A percentile compares a stretch with the other conserved stretches of the same genome.
Conservation (phyloP, 495 filamentous ascomycete species). For the Friedmanniomyces simplex region DNA sequence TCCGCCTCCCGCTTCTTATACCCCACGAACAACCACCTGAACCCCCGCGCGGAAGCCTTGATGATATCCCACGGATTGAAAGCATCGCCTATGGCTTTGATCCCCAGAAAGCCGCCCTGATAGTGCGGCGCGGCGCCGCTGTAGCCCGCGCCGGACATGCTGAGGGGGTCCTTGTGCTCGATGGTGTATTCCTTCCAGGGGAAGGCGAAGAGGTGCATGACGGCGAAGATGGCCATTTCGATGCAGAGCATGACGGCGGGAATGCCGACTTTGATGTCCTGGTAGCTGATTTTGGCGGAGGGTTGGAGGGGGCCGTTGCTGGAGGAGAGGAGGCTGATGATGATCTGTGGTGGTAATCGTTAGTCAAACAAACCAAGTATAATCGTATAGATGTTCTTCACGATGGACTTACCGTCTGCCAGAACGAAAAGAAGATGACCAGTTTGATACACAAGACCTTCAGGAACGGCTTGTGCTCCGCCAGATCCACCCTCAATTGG, state of each 20-base stretch:
- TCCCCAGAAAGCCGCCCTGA: constrained; percentile 52
- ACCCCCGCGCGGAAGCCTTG: constrained; percentile 64
- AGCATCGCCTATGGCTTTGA: constrained; percentile 55
- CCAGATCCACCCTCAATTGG: constrained; percentile 58
- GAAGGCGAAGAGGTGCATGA: constrained; percentile 78
- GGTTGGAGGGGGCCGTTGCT: constrained; percentile 47
- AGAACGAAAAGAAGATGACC: constrained; percentile 91
- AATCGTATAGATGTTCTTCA: too few species aligned
- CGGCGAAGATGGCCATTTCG: constrained; percentile 76
- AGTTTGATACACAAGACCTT: constrained; percentile 85
- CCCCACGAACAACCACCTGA: constrained; percentile 73
- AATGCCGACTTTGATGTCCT: constrained; percentile 72
- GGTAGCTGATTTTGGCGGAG: constrained; percentile 49
- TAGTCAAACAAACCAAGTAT: too few species aligned
- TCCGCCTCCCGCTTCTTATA: constrained; percentile 46
- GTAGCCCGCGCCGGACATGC: constrained; percentile 35
- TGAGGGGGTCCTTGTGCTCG: constrained; percentile 26
- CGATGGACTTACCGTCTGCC: constrained; percentile 54
- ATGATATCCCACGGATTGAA: constrained; percentile 79
- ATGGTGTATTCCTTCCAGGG: constrained; percentile 55
- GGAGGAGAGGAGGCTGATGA: constrained; percentile 61
- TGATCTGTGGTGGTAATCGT: constrained; percentile 33
- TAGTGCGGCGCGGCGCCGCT: constrained; percentile 29
- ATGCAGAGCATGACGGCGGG: constrained; percentile 70
- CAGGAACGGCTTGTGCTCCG: constrained; percentile 62